Conservation (phyloP, 139 green algal genomes). For the Picochlorum costavermella region DNA sequence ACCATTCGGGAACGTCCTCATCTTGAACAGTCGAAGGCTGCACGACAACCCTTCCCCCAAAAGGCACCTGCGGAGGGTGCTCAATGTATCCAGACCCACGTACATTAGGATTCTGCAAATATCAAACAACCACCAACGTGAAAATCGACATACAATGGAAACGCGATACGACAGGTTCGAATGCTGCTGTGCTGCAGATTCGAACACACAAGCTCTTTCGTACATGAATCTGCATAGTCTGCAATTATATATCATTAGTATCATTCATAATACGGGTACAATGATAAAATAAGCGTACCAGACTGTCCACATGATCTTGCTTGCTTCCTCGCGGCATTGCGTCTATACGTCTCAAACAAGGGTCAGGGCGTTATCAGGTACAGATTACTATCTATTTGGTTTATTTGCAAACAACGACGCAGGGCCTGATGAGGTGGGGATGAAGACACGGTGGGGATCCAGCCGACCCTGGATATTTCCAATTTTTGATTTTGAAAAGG, state of each 20-base stretch:
- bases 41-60: slow-evolving; percentile 26
- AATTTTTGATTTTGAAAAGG: too few relatives aligned
- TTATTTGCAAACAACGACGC: too few relatives aligned
- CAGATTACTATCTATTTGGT: too few relatives aligned
- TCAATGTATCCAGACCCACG: slow-evolving; percentile 41
- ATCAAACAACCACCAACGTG: background rate
- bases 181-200: background rate
- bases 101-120: slow-evolving; percentile 34
- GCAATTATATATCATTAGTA: background rate
- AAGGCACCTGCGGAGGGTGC: slow-evolving; percentile 38
- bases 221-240: background rate
- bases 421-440: too few relatives aligned
- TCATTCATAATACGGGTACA: too few relatives aligned
- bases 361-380: too few relatives aligned
- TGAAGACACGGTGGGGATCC: too few relatives aligned
- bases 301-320: background rate
- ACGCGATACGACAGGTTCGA: background rate
- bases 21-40: slow-evolving; percentile 31
- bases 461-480: too few relatives aligned
- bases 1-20: slow-evolving; percentile 24
- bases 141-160: background rate
- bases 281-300: background rate
- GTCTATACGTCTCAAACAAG: too few relatives aligned
- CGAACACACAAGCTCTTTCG: background rate
- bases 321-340: background rate